Evolutionary conservation across 1,284 basidiomycete species (phyloP).

Genomic region (Marasmius fiardii): DNA sequence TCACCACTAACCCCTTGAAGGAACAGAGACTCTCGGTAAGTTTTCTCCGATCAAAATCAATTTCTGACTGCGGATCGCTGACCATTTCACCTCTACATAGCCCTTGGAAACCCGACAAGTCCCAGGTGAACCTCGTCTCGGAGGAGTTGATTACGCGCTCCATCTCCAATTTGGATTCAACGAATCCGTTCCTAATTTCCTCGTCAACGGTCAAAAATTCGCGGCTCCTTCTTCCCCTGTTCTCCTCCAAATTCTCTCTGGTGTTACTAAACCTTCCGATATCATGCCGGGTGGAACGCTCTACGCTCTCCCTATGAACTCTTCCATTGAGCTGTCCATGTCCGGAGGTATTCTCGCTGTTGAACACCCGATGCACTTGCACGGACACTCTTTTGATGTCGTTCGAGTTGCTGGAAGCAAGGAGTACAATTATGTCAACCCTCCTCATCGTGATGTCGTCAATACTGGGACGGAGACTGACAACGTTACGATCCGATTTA

Average conservation of each 20-base stretch:
- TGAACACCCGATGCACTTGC: slow-evolving; percentile 29
- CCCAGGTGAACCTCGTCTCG: neutral
- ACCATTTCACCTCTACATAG: neutral
- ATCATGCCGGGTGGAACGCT: slow-evolving; percentile 24
- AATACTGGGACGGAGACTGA: slow-evolving; percentile 23
- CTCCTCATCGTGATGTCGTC: slow-evolving; percentile 32
- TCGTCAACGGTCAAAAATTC: slow-evolving; percentile 9
- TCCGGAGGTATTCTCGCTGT: slow-evolving; percentile 6
- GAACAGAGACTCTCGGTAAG: slow-evolving; percentile 17
- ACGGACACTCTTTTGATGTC: slow-evolving; percentile 33
- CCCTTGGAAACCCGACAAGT: neutral
- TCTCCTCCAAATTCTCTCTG: slow-evolving; percentile 29
- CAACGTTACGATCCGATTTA: slow-evolving; percentile 29
- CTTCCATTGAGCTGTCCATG: slow-evolving; percentile 25
- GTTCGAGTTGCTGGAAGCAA: slow-evolving; percentile 25
- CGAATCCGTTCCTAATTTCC: slow-evolving; percentile 11
- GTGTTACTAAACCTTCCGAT: slow-evolving; percentile 22
- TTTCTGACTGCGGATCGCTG: too few relatives aligned
- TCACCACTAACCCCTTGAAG: slow-evolving; percentile 8
- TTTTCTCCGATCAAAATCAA: too few relatives aligned
- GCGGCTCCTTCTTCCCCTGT: slow-evolving; percentile 14
- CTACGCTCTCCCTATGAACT: slow-evolving; percentile 26
- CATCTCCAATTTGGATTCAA: slow-evolving; percentile 25
- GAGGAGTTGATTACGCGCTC: slow-evolving; percentile 15
- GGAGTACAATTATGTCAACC: slow-evolving; percentile 36